Evolutionary conservation across 2,329 filamentous ascomycete species (phyloP).

Genomic region (Akanthomyces muscarius): DNA sequence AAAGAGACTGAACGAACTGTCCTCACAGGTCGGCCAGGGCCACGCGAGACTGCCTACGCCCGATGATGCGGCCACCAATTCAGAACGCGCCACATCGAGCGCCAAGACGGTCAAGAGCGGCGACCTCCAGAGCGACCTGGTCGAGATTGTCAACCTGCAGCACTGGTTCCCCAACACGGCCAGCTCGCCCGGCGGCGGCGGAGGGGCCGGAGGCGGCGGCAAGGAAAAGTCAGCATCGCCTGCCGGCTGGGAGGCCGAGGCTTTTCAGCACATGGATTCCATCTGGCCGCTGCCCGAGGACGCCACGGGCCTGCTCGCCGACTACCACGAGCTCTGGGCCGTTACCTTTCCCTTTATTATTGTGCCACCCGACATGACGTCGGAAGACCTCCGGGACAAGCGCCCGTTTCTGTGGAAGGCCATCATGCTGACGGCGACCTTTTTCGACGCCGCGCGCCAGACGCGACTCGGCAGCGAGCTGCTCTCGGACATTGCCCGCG

Average conservation of each 20-base stretch:
- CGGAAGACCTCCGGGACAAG: slow-evolving; percentile 34
- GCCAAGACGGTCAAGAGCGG: slow-evolving; percentile 8
- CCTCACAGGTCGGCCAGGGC: slow-evolving; percentile 32
- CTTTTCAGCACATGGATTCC: slow-evolving; percentile 26
- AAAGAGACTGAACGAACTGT: slow-evolving; percentile 46
- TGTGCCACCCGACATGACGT: slow-evolving; percentile 34
- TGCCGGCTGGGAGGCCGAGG: slow-evolving; percentile 22
- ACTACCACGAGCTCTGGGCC: slow-evolving; percentile 33
- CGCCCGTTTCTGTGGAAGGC: slow-evolving; percentile 48
- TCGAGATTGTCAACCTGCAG: slow-evolving; percentile 25
- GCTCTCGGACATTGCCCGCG: slow-evolving; percentile 39
- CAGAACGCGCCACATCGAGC: slow-evolving; percentile 9
- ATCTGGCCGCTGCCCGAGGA: slow-evolving; percentile 41
- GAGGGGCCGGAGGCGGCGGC: not conserved
- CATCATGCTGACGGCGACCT: slow-evolving; percentile 42
- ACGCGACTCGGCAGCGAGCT: slow-evolving; percentile 41
- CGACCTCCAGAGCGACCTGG: slow-evolving; percentile 12
- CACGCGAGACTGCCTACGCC: slow-evolving; percentile 16
- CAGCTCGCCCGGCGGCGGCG: slow-evolving; percentile 1
- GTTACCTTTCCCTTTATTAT: slow-evolving; percentile 44
- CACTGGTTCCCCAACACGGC: slow-evolving; percentile 33
- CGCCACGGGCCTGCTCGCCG: slow-evolving; percentile 36
- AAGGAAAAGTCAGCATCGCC: slow-evolving; percentile 10
- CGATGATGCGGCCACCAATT: slow-evolving; percentile 12
- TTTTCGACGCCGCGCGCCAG: slow-evolving; percentile 43